Base-by-base conservation (phyloP, 2,329 filamentous ascomycete genomes). In the Fusarium sp. region DNA sequence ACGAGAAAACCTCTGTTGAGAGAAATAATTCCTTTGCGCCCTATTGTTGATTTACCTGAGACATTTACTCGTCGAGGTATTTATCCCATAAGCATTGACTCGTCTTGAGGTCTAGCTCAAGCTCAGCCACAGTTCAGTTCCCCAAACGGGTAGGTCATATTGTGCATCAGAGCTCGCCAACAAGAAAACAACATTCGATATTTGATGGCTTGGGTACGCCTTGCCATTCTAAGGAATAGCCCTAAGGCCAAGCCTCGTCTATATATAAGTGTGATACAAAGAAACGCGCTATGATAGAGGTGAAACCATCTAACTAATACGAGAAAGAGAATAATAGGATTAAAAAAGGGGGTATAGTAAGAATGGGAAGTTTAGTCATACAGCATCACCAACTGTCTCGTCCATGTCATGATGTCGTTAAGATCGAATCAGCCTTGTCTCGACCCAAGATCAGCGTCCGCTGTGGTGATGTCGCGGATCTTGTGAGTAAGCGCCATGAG, bases 261-360 rank as follows among this genome's bases (percentile, higher is more conserved):
- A 68, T 67, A 71, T 58, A 24, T 70, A 59, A 68, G 63, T 63
- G 37, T 39, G 40, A 20, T 37, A 37, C 7, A 40, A 39, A 15
- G 53, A 40, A 22, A 22, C n/a, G 17, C 7, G 35, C 24, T 19
- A 35, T 41, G 45, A 10, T 32, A 41, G n/a, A 47, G 22, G 41
- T 44, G 32, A 37, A 40, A 49, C 26, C n/a, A 10, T 66, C 51
- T 50, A 62, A 62, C 49, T 53, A 62, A 62, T 47, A 56, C 11
- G 14, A 55, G 40, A 26, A 39, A 44, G 37, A 51, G 39, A 37
- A 56, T 3, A 45, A 26, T 24, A 67, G 14, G 39, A 70, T 67
- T 70, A 70, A 45, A 70, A 45, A 64, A 49, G 4, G 59, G 62
- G 66, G 65, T 68, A 68, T 70, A 68, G 46, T 50, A 47, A 60